Evolutionary conservation across 148 eudicot genomes (phyloP).

Genomic region (Cornus suecica): DNA sequence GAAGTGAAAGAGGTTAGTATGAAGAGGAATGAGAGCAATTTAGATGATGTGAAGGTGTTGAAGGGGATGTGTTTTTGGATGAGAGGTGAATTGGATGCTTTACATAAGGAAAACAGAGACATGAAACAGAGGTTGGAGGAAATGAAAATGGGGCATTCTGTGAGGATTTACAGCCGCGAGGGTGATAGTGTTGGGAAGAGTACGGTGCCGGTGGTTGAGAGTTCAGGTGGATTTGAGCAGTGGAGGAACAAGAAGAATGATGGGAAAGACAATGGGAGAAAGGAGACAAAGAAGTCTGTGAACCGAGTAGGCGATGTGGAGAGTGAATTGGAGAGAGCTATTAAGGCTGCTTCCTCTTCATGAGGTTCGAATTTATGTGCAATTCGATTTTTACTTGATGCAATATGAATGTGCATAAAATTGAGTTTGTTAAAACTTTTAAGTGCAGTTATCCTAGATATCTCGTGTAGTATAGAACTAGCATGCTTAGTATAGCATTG

Average conservation of each 20-base stretch:
- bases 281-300: conserved; percentile 38
- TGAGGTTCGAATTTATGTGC: conserved; percentile 23
- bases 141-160: conserved; percentile 35
- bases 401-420: conserved; percentile 9
- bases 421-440: background rate
- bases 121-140: conserved; percentile 57
- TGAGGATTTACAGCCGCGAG: conserved; percentile 15
- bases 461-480: background rate
- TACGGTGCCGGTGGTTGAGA: conserved; percentile 24
- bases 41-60: conserved; percentile 52
- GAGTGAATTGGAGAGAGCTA: conserved; percentile 80
- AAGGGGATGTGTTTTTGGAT: conserved; percentile 72
- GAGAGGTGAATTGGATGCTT: conserved; percentile 63
- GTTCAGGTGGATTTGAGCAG: conserved; percentile 48
- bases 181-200: conserved; percentile 30
- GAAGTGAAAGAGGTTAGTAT: conserved; percentile 24
- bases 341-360: conserved; percentile 65
- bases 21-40: conserved; percentile 22
- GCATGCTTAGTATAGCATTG: background rate
- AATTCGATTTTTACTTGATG: background rate
- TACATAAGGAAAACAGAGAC: conserved; percentile 60
- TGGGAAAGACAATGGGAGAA: conserved; percentile 31
- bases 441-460: background rate
- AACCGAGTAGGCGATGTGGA: conserved; percentile 49
- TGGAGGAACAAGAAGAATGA: conserved; percentile 64